Percentiles rank a stretch among this genome's conserved stretches.
phyloP scores from a whole-genome alignment of 257 asterid species.

The Nicotiana tomentosiformis region DNA sequence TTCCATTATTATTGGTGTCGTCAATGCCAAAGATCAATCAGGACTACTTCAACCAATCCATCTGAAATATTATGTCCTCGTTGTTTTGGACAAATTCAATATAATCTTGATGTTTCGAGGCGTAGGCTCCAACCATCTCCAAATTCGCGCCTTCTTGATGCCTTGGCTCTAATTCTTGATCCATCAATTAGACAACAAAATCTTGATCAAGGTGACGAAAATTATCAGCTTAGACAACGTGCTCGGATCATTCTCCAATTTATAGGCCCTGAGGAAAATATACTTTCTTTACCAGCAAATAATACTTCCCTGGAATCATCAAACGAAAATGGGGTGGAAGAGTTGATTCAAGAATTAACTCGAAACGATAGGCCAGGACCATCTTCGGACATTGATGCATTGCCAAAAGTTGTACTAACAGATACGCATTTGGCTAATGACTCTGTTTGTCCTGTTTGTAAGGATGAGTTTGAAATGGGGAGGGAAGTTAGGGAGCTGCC shows the following conservation, averaged over 20 bases:
- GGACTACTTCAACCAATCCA: constrained; percentile 62
- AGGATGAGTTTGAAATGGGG: constrained; percentile 70
- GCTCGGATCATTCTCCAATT: constrained; percentile 41
- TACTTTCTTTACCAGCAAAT: neutral
- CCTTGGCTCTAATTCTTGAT: constrained; percentile 42
- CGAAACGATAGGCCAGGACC: constrained; percentile 37
- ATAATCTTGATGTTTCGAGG: constrained; percentile 55
- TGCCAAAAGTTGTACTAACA: constrained; percentile 41
- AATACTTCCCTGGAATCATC: neutral
- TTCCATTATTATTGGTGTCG: constrained; percentile 80
- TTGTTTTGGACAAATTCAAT: constrained; percentile 46
- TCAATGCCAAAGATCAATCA: constrained; percentile 50
- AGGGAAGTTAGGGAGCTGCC: constrained; percentile 56
- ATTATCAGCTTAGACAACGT: constrained; percentile 11
- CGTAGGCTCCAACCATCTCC: constrained; percentile 44
- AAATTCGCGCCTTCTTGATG: constrained; percentile 30
- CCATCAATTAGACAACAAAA: constrained; percentile 19
- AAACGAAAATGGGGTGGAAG: constrained; percentile 13
- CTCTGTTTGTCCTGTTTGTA: constrained; percentile 61
- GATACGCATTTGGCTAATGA: constrained; percentile 31
- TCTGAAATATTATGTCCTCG: constrained; percentile 52
- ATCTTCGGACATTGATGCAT: constrained; percentile 27
- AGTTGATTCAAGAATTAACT: constrained; percentile 28
- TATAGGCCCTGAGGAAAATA: constrained; percentile 41
- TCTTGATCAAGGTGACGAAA: neutral